phyloP scores from a whole-genome alignment of 2,329 filamentous ascomycete genomes.

The Trichoderma citrinoviride region DNA sequence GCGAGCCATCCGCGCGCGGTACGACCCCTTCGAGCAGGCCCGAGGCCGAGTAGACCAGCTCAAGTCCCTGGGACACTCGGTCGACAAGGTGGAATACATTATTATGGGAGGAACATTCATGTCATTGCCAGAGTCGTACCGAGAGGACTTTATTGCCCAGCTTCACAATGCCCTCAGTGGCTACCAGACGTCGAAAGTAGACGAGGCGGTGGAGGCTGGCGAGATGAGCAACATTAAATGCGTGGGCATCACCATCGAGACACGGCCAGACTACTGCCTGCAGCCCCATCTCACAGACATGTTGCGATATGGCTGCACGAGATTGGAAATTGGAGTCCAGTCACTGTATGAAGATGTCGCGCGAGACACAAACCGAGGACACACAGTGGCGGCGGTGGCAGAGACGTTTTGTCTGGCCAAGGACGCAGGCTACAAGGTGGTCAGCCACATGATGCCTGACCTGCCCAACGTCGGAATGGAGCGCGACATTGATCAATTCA shows the following conservation, averaged over 20 bases:
- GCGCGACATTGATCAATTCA: constrained; percentile 92
- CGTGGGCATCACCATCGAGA: constrained; percentile 98
- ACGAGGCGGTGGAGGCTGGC: constrained; percentile 89
- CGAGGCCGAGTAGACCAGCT: constrained; percentile 95
- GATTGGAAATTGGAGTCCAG: constrained; percentile 92
- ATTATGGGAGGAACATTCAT: constrained; percentile 99
- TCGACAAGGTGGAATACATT: constrained; percentile 99
- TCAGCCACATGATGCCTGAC: constrained; percentile 99
- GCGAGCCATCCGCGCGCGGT: constrained; percentile 93
- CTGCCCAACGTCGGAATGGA: constrained; percentile 98
- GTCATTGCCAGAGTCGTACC: constrained; percentile 85
- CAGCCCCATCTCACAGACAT: constrained; percentile 94
- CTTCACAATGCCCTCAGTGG: constrained; percentile 95
- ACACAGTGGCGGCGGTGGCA: constrained; percentile 91
- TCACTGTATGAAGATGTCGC: constrained; percentile 97
- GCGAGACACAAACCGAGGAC: constrained; percentile 94
- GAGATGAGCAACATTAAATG: constrained; percentile 98
- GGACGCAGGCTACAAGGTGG: constrained; percentile 97
- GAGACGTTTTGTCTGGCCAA: constrained; percentile 98
- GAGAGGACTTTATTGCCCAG: constrained; percentile 91
- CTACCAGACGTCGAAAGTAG: constrained; percentile 90
- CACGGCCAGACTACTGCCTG: constrained; percentile 91
- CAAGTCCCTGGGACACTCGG: constrained; percentile 89
- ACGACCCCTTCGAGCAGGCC: constrained; percentile 97
- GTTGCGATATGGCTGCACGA: constrained; percentile 95